Percentiles rank a stretch among this genome's conserved stretches.
phyloP scores from a whole-genome alignment of 164 flowering plant genomes.

The Houttuynia cordata region DNA sequence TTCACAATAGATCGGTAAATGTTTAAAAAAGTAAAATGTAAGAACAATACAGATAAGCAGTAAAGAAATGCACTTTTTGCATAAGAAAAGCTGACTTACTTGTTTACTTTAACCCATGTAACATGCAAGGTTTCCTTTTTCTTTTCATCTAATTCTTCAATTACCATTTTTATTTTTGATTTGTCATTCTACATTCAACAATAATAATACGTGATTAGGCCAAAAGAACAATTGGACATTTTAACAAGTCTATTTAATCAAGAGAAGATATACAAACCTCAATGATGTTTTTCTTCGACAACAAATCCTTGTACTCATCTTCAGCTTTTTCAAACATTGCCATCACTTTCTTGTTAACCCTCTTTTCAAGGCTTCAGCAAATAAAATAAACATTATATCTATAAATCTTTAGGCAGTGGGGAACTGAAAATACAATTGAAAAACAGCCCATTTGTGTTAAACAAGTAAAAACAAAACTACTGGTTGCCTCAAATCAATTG shows the following conservation, averaged over 20 bases:
- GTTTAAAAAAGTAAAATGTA: neutral
- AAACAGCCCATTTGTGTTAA: neutral
- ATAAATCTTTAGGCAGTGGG: neutral
- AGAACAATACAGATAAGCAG: neutral
- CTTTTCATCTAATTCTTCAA: constrained; percentile 98
- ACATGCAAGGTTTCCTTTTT: constrained; percentile 92
- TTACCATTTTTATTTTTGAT: constrained; percentile 80
- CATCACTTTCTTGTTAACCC: constrained; percentile 98
- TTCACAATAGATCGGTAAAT: constrained; percentile 14
- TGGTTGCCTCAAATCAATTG: neutral
- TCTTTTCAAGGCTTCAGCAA: constrained; percentile 73
- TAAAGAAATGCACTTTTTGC: neutral
- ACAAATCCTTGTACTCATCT: constrained; percentile 83
- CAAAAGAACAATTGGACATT: constrained; percentile 4
- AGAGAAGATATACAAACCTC: constrained; percentile 37
- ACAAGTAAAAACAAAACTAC: neutral
- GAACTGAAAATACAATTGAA: too few relatives aligned
- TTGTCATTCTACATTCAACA: constrained; percentile 64
- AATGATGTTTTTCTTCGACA: constrained; percentile 85
- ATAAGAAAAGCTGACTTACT: constrained; percentile 24
- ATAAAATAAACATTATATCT: neutral
- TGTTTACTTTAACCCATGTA: constrained; percentile 94
- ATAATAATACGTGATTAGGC: neutral
- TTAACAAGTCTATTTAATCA: neutral
- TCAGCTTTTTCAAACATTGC: constrained; percentile 99